These are phyloP conservation scores for Mycena citricolor DNA, from an alignment of 1,284 basidiomycete species.

Conservation along the genomic window DNA sequence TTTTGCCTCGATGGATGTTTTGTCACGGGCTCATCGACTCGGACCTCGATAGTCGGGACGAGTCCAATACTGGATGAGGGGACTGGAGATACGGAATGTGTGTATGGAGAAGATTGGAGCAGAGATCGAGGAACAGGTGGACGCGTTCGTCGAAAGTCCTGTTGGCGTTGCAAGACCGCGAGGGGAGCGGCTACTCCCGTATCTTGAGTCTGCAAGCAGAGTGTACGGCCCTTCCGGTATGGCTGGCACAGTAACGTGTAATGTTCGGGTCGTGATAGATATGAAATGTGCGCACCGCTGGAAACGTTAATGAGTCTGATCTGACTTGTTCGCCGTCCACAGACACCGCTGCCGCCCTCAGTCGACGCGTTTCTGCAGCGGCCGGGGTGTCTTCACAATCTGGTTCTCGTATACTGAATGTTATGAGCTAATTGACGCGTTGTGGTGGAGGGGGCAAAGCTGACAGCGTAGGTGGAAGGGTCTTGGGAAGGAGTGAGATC, in stretches of 20 bases:
- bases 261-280: conserved; percentile 7
- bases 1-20: too few species aligned
- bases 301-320: conserved; percentile 24
- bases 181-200: too few species aligned
- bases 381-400: conserved; percentile 43
- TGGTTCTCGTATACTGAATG: conserved; percentile 42
- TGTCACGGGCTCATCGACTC: not conserved
- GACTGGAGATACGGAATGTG: conserved; percentile 14
- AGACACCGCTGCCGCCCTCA: conserved; percentile 36
- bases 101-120: conserved; percentile 34
- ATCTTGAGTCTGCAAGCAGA: too few species aligned
- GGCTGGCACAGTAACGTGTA: conserved; percentile 8
- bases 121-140: conserved; percentile 33
- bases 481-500: conserved; percentile 42
- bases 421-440: not conserved
- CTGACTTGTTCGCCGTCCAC: conserved; percentile 36
- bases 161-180: conserved; percentile 30
- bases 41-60: conserved; percentile 10
- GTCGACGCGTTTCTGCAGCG: conserved; percentile 39
- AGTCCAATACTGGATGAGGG: not conserved
- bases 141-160: conserved; percentile 34
- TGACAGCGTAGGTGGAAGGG: conserved; percentile 38
- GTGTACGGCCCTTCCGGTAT: conserved; percentile 16
- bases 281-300: conserved; percentile 13
- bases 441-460: conserved; percentile 19